These are phyloP conservation scores for Suzukiozyma palmioleophila DNA, from an alignment of 1,139 yeast genomes.

Conservation along the genomic window DNA sequence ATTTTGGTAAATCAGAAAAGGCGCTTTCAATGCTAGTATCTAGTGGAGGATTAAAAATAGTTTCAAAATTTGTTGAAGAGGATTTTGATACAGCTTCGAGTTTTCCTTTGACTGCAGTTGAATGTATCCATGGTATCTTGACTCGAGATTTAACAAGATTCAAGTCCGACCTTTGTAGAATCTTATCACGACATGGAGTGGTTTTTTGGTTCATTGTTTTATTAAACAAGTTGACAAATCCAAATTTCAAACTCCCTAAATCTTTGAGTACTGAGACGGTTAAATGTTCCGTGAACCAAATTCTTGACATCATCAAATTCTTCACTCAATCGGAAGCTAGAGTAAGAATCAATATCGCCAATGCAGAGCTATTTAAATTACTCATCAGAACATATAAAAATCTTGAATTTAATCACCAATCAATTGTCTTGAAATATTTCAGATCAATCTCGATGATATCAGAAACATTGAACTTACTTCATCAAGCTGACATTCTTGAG, in stretches of 20 bases:
- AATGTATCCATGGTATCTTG: slow-evolving; percentile 42
- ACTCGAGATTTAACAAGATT: slow-evolving; percentile 41
- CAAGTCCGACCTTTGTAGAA: slow-evolving; percentile 53
- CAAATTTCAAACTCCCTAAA: slow-evolving; percentile 8
- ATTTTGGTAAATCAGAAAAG: slow-evolving; percentile 32
- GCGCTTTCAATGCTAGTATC: slow-evolving; percentile 50
- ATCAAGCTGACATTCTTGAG: slow-evolving; percentile 40
- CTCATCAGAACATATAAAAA: slow-evolving; percentile 35
- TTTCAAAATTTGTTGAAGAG: slow-evolving; percentile 51
- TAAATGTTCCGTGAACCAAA: slow-evolving; percentile 29
- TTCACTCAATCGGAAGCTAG: slow-evolving; percentile 44
- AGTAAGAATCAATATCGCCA: slow-evolving; percentile 37
- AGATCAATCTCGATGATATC: slow-evolving; percentile 40
- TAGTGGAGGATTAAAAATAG: slow-evolving; percentile 52
- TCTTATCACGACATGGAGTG: slow-evolving; percentile 45
- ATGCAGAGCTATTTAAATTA: slow-evolving; percentile 42
- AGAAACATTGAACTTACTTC: slow-evolving; percentile 29
- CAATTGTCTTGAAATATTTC: slow-evolving; percentile 38
- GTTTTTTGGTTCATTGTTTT: slow-evolving; percentile 48
- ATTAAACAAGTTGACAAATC: slow-evolving; percentile 25
- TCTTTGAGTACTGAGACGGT: slow-evolving; percentile 15
- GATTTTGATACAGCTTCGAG: slow-evolving; percentile 44
- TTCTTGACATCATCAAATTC: slow-evolving; percentile 35
- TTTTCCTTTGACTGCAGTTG: slow-evolving; percentile 45
- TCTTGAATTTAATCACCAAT: slow-evolving; percentile 28